Evolutionary conservation across 352 stramenopile species (phyloP), one percentile per base, ranked within the genome.

Genomic region (Pythium utonaiense): DNA sequence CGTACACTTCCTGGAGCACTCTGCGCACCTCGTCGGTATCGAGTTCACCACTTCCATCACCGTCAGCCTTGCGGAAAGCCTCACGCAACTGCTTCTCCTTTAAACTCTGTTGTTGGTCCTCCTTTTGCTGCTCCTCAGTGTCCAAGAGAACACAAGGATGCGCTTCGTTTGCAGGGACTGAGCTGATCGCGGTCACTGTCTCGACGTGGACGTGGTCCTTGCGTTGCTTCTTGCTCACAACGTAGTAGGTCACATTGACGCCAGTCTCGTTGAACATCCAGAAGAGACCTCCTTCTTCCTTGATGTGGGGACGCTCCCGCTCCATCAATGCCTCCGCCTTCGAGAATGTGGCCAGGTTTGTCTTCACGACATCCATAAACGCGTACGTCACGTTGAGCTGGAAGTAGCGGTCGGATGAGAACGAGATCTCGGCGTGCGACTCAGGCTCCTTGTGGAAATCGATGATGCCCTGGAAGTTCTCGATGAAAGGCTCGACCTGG

Each of bases 81-180:
- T 83, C 71, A 1, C 86, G 80, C 47, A 96, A 64, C 27, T 96
- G 81, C 51, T 96, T 96, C 52, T 96, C 85, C 58, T 95, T 94
- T 45, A 93, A 44, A 51, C 69, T 89, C 55, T 96, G 83, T 41
- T 90, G 73, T 38, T 92, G 79, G 36, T 77, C 88, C 16, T 82
- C 78, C 49, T 80, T 67, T 30, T 80, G n/a, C 42, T 93, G 80
- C 49, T 91, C 79, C n/a, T 78, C 72, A 41, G 74, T 73, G 48
- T 86, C 70, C 44, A 91, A 47, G 13, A 95, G 65, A 49, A 76
- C 60, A 34, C 86, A 95, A 14, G 82, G 67, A 38, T 87, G 76
- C 2, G 81, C 66, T 53, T 80, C 73, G 27, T 66, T 67, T 1
- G 70, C 54, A 8, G 78, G 73, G 1, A 95, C 83, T 3, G 71